A percentile compares a stretch with the other conserved stretches of the same genome.
These are phyloP conservation scores for Amoeboaphelidium occidentale DNA, from an alignment of 371 early-diverging fungal species.

Conservation along the genomic window DNA sequence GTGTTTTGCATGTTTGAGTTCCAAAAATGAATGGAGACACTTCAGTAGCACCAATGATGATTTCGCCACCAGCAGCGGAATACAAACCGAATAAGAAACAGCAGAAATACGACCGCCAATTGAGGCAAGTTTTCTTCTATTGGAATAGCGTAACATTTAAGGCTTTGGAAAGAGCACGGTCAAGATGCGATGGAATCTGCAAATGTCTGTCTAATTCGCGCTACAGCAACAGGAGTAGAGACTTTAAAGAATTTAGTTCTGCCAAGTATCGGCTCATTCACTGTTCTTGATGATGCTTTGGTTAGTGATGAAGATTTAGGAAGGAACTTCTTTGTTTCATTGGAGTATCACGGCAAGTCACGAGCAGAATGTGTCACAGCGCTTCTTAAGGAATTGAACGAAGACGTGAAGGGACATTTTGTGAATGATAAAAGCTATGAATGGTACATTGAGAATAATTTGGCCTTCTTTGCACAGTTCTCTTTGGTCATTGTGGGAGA, in stretches of 20 bases:
- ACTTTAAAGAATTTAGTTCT: constrained; percentile 75
- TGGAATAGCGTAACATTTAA: constrained; percentile 5
- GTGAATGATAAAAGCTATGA: constrained; percentile 7
- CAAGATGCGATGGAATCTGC: constrained; percentile 62
- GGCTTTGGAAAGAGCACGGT: constrained; percentile 76
- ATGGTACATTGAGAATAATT: constrained; percentile 20
- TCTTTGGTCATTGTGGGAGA: constrained; percentile 43
- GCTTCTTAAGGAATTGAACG: constrained; percentile 60
- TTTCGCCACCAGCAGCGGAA: too few species aligned
- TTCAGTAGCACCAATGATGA: too few species aligned
- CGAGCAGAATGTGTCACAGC: constrained; percentile 34
- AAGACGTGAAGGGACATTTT: constrained; percentile 37
- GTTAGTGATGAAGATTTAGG: constrained; percentile 40
- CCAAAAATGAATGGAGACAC: too few species aligned
- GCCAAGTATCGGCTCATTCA: constrained; percentile 72
- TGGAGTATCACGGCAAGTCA: constrained; percentile 26
- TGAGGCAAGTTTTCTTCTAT: constrained; percentile 24
- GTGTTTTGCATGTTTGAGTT: too few species aligned
- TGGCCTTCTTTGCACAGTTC: constrained; percentile 36
- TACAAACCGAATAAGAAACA: constrained; percentile 32
- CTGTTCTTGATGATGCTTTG: constrained; percentile 40
- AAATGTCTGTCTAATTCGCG: constrained; percentile 54
- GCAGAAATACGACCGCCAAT: constrained; percentile 75
- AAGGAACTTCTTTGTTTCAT: constrained; percentile 67
- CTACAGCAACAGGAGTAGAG: constrained; percentile 57